These are phyloP conservation scores for Phanerodontia chrysosporium DNA, from an alignment of 768 basidiomycete genomes.

Conservation along the genomic window DNA sequence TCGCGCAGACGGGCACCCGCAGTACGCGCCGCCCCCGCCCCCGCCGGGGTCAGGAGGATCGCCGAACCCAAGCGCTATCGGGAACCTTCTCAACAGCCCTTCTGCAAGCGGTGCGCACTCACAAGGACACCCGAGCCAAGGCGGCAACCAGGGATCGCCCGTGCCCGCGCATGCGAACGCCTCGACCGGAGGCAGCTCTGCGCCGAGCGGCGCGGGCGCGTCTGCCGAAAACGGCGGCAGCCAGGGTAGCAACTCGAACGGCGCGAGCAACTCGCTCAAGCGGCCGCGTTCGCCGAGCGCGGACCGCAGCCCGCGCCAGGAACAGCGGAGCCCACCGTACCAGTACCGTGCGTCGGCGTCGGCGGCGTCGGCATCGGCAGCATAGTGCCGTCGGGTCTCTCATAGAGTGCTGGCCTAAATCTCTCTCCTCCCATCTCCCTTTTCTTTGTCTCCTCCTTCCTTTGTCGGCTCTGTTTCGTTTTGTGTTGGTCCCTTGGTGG, in stretches of 20 bases:
- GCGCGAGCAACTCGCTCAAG: constrained; percentile 6
- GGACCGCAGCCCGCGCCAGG: constrained; percentile 5
- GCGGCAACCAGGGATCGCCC: background rate
- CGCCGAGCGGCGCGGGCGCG: background rate
- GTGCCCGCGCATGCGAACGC: background rate
- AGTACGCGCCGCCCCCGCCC: constrained; percentile 10
- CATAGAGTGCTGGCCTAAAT: no score
- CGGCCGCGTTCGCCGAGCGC: constrained; percentile 9
- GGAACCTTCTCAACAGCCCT: constrained; percentile 11
- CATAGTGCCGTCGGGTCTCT: background rate
- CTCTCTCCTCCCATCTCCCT: background rate
- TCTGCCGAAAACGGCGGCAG: background rate
- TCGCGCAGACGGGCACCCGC: constrained; percentile 20
- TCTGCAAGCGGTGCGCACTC: background rate
- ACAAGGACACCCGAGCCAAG: background rate
- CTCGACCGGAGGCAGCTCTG: background rate
- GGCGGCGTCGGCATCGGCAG: background rate
- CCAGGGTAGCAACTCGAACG: background rate
- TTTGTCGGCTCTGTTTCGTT: background rate
- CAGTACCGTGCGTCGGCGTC: constrained; percentile 3
- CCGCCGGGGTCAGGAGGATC: constrained; percentile 4
- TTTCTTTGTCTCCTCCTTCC: background rate
- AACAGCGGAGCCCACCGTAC: constrained; percentile 13
- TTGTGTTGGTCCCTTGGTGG: background rate
- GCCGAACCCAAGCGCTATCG: constrained; percentile 2